Conservation (phyloP, 306 rosid species). For the Castanea crenata region DNA sequence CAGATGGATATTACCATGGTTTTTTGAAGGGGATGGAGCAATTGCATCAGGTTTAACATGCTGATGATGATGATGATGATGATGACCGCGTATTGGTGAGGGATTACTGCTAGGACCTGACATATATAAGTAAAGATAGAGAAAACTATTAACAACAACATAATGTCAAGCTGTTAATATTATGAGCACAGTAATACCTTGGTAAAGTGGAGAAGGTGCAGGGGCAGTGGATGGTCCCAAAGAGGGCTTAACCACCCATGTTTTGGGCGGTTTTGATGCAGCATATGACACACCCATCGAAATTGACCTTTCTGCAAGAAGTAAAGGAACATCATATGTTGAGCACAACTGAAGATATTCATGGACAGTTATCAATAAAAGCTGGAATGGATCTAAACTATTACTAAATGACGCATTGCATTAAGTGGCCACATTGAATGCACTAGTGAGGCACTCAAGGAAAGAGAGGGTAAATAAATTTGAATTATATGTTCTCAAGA, state of each 20-base stretch:
- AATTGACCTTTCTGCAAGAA: slow-evolving; percentile 57
- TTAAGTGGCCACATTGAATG: background rate
- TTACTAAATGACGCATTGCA: background rate
- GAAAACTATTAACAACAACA: slow-evolving; percentile 4
- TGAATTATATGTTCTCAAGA: no score
- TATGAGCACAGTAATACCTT: slow-evolving; percentile 36
- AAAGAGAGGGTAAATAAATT: background rate
- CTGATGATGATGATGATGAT: slow-evolving; percentile 33
- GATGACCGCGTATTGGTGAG: slow-evolving; percentile 19
- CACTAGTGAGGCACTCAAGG: background rate
- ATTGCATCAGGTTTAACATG: slow-evolving; percentile 36
- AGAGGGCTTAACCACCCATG: slow-evolving; percentile 38
- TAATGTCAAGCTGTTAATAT: slow-evolving; percentile 3
- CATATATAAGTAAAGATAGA: slow-evolving; percentile 26
- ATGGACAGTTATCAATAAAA: slow-evolving; percentile 6
- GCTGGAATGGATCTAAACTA: background rate
- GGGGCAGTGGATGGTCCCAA: slow-evolving; percentile 41
- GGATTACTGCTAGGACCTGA: slow-evolving; percentile 47
- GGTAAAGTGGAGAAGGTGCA: slow-evolving; percentile 54
- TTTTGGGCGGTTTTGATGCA: slow-evolving; percentile 33
- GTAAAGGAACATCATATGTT: slow-evolving; percentile 10
- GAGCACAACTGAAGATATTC: background rate
- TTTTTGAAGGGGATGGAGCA: slow-evolving; percentile 67
- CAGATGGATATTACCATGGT: slow-evolving; percentile 50
- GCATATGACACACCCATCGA: slow-evolving; percentile 41